These are phyloP conservation scores for Salvia miltiorrhiza DNA, from an alignment of 257 asterid species.

Conservation along the genomic window DNA sequence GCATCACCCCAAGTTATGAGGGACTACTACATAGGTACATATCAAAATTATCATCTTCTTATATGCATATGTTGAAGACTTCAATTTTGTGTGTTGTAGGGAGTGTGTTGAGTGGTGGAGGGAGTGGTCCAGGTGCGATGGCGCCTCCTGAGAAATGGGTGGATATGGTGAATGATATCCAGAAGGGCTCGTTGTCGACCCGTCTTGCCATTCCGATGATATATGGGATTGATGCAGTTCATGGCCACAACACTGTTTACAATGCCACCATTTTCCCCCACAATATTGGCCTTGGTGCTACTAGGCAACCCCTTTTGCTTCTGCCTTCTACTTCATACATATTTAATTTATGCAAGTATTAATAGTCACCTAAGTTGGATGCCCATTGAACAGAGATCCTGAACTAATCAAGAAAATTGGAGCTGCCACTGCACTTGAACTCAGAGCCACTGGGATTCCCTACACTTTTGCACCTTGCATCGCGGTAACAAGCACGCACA, in stretches of 20 bases:
- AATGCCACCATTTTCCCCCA: constrained; percentile 46
- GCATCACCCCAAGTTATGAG: constrained; percentile 52
- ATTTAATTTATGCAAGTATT: too few species aligned
- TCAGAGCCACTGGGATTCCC: constrained; percentile 54
- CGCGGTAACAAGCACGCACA: constrained; percentile 23
- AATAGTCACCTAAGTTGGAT: background rate
- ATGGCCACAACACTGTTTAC: constrained; percentile 38
- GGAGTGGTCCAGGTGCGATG: background rate
- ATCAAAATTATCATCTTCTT: background rate
- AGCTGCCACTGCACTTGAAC: constrained; percentile 56
- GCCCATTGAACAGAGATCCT: constrained; percentile 26
- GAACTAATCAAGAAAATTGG: constrained; percentile 39
- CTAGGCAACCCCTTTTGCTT: background rate
- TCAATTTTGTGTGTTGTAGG: background rate
- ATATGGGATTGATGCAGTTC: constrained; percentile 48
- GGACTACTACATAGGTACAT: constrained; percentile 43
- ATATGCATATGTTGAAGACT: background rate
- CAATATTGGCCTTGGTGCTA: constrained; percentile 16
- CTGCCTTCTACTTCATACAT: background rate
- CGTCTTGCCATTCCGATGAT: constrained; percentile 15
- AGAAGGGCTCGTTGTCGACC: constrained; percentile 4
- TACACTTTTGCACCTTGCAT: constrained; percentile 58
- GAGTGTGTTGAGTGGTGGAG: constrained; percentile 16
- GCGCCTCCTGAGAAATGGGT: background rate
- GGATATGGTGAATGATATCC: constrained; percentile 1